These are phyloP conservation scores for Sherardia arvensis DNA, from an alignment of 257 asterid species.

Conservation along the genomic window DNA sequence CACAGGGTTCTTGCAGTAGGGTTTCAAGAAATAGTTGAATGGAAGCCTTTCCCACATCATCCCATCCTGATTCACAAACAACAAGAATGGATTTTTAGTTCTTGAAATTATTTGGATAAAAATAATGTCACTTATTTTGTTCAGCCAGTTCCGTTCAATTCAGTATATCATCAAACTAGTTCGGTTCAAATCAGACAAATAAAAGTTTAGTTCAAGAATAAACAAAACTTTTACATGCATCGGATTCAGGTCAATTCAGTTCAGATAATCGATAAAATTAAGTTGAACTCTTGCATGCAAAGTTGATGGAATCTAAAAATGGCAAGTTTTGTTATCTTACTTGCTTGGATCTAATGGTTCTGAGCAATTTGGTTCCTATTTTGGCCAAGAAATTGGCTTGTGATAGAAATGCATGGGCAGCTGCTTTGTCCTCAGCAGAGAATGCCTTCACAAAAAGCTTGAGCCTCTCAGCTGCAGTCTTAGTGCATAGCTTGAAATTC, in stretches of 20 bases:
- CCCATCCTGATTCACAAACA: constrained; percentile 45
- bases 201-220: too few relatives aligned
- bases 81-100: neutral
- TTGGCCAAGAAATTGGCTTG: constrained; percentile 47
- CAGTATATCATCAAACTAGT: too few relatives aligned
- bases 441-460: constrained; percentile 50
- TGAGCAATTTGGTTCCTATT: constrained; percentile 44
- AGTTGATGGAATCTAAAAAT: neutral
- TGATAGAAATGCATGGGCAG: constrained; percentile 37
- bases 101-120: neutral
- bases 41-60: constrained; percentile 69
- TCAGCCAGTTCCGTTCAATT: too few relatives aligned
- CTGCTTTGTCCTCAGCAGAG: constrained; percentile 40
- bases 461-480: constrained; percentile 58
- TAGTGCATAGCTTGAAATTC: constrained; percentile 41
- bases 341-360: constrained; percentile 53
- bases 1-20: constrained; percentile 43
- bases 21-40: constrained; percentile 28
- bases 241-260: too few relatives aligned
- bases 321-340: constrained; percentile 24
- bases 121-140: neutral
- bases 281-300: neutral
- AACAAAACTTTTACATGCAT: too few relatives aligned
- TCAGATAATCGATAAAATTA: too few relatives aligned
- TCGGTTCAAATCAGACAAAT: too few relatives aligned